A percentile compares a stretch with the other conserved stretches of the same genome.
These are phyloP conservation scores for Quercus lobata DNA, from an alignment of 331 rosid genomes.

Conservation along the genomic window DNA sequence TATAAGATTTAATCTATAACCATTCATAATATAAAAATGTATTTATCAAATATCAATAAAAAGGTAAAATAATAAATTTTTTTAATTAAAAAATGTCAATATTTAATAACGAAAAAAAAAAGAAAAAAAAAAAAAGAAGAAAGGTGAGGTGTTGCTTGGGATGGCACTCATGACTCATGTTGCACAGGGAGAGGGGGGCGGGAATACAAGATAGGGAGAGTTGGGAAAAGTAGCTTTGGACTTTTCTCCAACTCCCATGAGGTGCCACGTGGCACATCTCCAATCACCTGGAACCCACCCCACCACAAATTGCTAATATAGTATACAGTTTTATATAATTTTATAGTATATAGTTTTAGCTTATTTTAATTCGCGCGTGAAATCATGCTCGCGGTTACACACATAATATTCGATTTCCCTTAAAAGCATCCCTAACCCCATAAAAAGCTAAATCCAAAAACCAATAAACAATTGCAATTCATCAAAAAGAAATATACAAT, in stretches of 20 bases:
- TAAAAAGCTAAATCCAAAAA: slow-evolving; percentile 48
- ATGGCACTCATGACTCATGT: slow-evolving; percentile 8
- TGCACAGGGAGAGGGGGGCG: neutral
- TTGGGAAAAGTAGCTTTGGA: slow-evolving; percentile 34
- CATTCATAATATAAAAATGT: too few species aligned
- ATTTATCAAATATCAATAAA: too few species aligned
- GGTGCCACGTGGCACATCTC: slow-evolving; percentile 37
- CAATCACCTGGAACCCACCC: neutral
- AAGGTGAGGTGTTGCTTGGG: neutral
- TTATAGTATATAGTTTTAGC: too few species aligned
- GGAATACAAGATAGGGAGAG: slow-evolving; percentile 5
- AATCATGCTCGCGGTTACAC: slow-evolving; percentile 12
- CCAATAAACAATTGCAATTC: slow-evolving; percentile 28
- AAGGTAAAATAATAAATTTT: too few species aligned
- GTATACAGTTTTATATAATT: too few species aligned
- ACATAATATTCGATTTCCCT: slow-evolving; percentile 43
- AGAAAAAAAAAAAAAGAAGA: too few species aligned
- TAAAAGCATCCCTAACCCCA: slow-evolving; percentile 57
- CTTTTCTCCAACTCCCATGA: slow-evolving; percentile 39
- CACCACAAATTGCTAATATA: neutral
- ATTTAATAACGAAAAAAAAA: too few species aligned
- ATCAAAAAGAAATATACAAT: slow-evolving; percentile 9
- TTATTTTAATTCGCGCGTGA: slow-evolving; percentile 29
- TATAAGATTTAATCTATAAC: too few species aligned
- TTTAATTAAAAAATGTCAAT: too few species aligned